Evolutionary conservation across 352 stramenopile species (phyloP), one percentile per base, ranked within the genome.

Genomic region (Phytophthora pistaciae): DNA sequence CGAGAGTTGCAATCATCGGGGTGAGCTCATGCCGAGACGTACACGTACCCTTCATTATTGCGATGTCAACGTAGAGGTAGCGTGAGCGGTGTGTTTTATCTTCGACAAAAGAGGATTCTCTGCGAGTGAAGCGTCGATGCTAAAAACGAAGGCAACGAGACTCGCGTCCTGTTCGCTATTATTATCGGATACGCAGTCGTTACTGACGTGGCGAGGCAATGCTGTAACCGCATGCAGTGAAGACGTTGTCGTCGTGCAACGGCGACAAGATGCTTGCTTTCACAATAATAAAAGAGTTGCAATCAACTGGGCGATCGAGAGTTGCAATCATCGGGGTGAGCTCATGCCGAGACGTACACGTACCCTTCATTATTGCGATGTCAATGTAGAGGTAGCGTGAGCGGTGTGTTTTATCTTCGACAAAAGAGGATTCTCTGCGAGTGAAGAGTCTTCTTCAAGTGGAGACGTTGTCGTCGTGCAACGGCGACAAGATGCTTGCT

Each of bases 1-100:
- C 20, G 9, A 20, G 40, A 21, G 14, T 31, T 29, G 48, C 42
- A 49, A 49, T 49, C 14, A 23, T 11, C 40, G 4, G 40, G 16
- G 40, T 4, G 21, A 10, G 40, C 20, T 16, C 7, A 29, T 27
- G 13, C 9, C 56, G 13, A 54, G 1, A 0, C 23, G 25, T 10
- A 50, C 31, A 21, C 8, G 29, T 70, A 70, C 61, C 60, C 42
- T 70, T 74, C 67, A 70, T 74, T 10, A 11, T 71, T 20, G 23
- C 13, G 9, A 11, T 5, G 29, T 52, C 25, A 29, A 29, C 25
- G 25, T 5, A 29, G 44, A 56, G 52, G 31, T 46, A 29, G 25
- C 25, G 42, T 44, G 53, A 23, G 46, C 9, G 3, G 44, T 53
- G 36, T 16, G 13, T 31, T 49, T 56, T 18, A 40, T 56, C 27